Evolutionary conservation across 345 rosid species (phyloP).

Genomic region (Leavenworthia alabamica): DNA sequence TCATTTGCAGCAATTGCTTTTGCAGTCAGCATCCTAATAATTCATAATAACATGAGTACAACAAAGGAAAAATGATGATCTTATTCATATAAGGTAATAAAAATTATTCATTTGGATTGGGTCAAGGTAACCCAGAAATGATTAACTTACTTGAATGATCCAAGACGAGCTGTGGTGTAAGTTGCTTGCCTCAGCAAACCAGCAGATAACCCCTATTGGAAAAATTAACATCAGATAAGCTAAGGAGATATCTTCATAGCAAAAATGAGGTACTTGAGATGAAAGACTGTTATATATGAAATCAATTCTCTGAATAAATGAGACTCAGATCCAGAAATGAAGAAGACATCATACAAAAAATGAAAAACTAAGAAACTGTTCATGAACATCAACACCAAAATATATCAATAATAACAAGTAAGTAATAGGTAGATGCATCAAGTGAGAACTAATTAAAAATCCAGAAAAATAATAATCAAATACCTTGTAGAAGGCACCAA

Average conservation of each 20-base stretch:
- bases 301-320: neutral
- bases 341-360: neutral
- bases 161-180: conserved; percentile 95
- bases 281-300: neutral
- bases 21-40: conserved; percentile 69
- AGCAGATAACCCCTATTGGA: conserved; percentile 77
- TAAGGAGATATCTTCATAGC: neutral
- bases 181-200: conserved; percentile 98
- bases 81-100: neutral
- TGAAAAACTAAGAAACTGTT: neutral
- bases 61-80: neutral
- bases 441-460: neutral
- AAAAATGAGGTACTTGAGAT: neutral
- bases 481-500: conserved; percentile 95
- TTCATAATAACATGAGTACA: conserved; percentile 12
- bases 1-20: conserved; percentile 88
- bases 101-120: neutral
- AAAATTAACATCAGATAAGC: neutral
- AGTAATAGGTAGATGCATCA: neutral
- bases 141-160: conserved; percentile 72
- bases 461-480: neutral
- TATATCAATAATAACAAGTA: neutral
- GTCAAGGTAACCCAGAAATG: conserved; percentile 1
- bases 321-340: neutral
- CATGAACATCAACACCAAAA: neutral